phyloP scores from a whole-genome alignment of 208 protist species.

The Leishmania lainsoni region DNA sequence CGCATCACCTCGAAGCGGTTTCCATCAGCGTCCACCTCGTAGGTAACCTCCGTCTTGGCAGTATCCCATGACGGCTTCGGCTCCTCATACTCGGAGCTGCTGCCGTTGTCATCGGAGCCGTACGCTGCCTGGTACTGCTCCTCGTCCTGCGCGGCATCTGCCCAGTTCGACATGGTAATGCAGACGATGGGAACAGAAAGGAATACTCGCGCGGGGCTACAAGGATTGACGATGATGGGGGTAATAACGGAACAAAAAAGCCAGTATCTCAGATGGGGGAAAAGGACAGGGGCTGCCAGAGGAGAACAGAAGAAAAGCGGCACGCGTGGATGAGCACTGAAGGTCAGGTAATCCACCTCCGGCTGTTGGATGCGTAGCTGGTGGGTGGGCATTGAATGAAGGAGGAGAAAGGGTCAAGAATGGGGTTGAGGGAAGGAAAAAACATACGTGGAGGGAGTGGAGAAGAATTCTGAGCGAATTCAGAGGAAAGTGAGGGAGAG shows the following conservation, averaged over 20 bases:
- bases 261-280: slow-evolving; percentile 2
- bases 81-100: slow-evolving; percentile 38
- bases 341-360: background rate
- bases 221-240: background rate
- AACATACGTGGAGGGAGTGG: background rate
- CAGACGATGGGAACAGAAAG: background rate
- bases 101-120: slow-evolving; percentile 31
- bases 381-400: background rate
- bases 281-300: slow-evolving; percentile 3
- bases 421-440: background rate
- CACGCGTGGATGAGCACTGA: background rate
- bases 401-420: background rate
- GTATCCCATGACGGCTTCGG: slow-evolving; percentile 62
- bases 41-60: slow-evolving; percentile 49
- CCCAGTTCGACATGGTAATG: slow-evolving; percentile 51
- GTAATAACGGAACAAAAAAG: background rate
- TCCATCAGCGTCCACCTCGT: slow-evolving; percentile 55
- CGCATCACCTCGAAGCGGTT: slow-evolving; percentile 68
- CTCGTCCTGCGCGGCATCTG: slow-evolving; percentile 62
- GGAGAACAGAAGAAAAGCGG: background rate
- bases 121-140: slow-evolving; percentile 35
- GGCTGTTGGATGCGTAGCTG: slow-evolving; percentile 4
- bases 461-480: background rate
- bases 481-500: background rate
- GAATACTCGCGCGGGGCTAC: background rate